Evolutionary conservation across 768 basidiomycete genomes (phyloP), one percentile per base, ranked within the genome.

Genomic region (Lentinus brumalis): DNA sequence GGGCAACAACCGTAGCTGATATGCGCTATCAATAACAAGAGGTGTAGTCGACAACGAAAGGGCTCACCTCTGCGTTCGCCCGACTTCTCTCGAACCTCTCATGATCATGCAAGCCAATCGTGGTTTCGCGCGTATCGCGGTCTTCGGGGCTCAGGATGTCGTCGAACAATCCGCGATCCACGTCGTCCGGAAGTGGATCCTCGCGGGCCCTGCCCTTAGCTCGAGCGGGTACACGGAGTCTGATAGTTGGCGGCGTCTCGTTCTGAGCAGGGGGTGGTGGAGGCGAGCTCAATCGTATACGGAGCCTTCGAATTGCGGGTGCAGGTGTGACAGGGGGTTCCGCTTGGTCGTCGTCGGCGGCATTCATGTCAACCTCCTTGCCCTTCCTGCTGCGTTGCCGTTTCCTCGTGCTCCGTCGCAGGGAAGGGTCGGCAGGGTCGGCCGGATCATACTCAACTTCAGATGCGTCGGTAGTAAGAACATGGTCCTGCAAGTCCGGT

Each of bases 71-170:
- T 26, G 91, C 92, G 12, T 77, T 71, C n/a, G 79, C 66, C 53
- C 88, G 80, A 68, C 88, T 91, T 59, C 80, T 79, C 65, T 94
- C 91, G 70, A 92, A 98, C 53, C 83, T 80, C 50, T 78, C 71
- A 67, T 88, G 86, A 72, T 96, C 94, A 5, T 67, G 65, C 32
- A 75, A 74, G 4, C 74, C 71, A 30, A 96, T 89, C 0, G 73
- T 72, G 8, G 94, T 94, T 70, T 85, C 87, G 21, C 79, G 75
- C 46, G 82, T 87, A 69, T 94, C 92, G 39, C 92, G 84, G 56
- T 96, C 90, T 16, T 79, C 79, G 2, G 79, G 74, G 14, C 73
- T 74, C 39, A 98, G 79, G 42, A 96, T 80, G 21, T 94, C 95
- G 50, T 97, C 95, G 69, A 96, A 98, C 52, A 94, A 78, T 29